Conservation (phyloP, 2,329 filamentous ascomycete species). For the Canariomyces notabilis region DNA sequence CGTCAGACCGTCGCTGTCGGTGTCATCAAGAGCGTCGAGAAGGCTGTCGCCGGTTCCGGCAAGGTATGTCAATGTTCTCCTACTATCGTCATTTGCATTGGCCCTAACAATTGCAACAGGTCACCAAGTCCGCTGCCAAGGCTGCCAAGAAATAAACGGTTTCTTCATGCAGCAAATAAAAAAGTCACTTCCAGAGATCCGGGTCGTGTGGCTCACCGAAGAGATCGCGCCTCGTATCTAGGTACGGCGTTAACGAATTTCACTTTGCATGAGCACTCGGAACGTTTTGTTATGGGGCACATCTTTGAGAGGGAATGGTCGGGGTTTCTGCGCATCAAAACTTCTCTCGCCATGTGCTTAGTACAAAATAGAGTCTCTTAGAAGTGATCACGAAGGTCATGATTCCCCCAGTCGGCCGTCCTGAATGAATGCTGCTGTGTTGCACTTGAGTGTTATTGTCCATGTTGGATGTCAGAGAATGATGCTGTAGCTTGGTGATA, state of each 20-base stretch:
- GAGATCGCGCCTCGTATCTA: slow-evolving; percentile 21
- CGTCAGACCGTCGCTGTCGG: slow-evolving; percentile 83
- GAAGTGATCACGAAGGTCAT: slow-evolving; percentile 29
- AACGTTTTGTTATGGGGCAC: slow-evolving; percentile 29
- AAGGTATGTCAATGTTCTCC: slow-evolving; percentile 43
- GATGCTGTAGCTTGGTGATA: too few relatives aligned
- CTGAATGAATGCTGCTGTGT: too few relatives aligned
- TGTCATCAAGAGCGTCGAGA: slow-evolving; percentile 87
- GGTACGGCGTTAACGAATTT: slow-evolving; percentile 25
- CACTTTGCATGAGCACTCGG: slow-evolving; percentile 27
- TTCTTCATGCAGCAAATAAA: slow-evolving; percentile 18
- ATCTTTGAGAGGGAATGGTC: slow-evolving; percentile 28
- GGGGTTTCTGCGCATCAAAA: slow-evolving; percentile 31
- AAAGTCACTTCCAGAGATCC: slow-evolving; percentile 17
- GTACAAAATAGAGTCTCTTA: slow-evolving; percentile 34
- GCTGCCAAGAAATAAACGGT: slow-evolving; percentile 65
- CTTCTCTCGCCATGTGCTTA: slow-evolving; percentile 31
- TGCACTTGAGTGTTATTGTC: too few relatives aligned
- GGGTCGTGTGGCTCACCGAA: slow-evolving; percentile 17
- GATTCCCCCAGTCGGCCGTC: slow-evolving; percentile 13
- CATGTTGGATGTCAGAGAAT: too few relatives aligned
- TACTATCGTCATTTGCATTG: background rate
- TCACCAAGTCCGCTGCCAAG: slow-evolving; percentile 69
- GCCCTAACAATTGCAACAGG: slow-evolving; percentile 20
- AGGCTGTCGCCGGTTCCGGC: slow-evolving; percentile 50